Evolutionary conservation across 2,329 filamentous ascomycete genomes (phyloP).

Genomic region (Metarhizium robertsii): DNA sequence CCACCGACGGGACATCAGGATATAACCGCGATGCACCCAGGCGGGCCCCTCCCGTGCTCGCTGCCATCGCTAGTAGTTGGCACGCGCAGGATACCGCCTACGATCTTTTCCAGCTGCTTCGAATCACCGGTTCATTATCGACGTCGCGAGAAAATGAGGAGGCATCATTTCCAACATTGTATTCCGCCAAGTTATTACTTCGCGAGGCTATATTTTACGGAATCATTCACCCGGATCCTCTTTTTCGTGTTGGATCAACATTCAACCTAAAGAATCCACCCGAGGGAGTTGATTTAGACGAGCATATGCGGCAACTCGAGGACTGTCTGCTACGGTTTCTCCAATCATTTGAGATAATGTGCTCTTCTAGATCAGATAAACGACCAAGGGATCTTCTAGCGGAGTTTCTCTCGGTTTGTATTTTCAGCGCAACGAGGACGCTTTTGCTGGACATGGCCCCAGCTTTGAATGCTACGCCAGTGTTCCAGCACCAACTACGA

Average conservation of each 20-base stretch:
- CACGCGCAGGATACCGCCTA: constrained; percentile 39
- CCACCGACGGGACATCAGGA: constrained; percentile 9
- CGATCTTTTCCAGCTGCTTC: constrained; percentile 43
- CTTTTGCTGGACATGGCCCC: constrained; percentile 36
- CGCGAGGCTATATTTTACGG: constrained; percentile 47
- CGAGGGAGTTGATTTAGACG: constrained; percentile 37
- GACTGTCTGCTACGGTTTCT: constrained; percentile 43
- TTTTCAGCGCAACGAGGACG: constrained; percentile 47
- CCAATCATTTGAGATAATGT: constrained; percentile 35
- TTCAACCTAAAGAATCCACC: constrained; percentile 13
- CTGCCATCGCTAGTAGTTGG: constrained; percentile 41
- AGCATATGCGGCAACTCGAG: constrained; percentile 38
- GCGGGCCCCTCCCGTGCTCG: constrained; percentile 38
- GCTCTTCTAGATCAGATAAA: constrained; percentile 27
- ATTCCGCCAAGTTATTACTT: constrained; percentile 44
- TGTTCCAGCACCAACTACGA: background rate
- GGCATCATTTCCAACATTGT: constrained; percentile 38
- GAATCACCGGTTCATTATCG: constrained; percentile 40
- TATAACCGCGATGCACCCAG: constrained; percentile 23
- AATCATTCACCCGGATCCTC: constrained; percentile 37
- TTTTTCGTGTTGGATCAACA: constrained; percentile 24
- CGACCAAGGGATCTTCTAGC: constrained; percentile 40
- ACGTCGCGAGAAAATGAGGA: constrained; percentile 38
- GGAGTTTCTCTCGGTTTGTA: constrained; percentile 44
- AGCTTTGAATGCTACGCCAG: background rate